Evolutionary conservation across 2,329 filamentous ascomycete species (phyloP), one percentile per base, ranked within the genome.

Genomic region (Neonectria punicea): DNA sequence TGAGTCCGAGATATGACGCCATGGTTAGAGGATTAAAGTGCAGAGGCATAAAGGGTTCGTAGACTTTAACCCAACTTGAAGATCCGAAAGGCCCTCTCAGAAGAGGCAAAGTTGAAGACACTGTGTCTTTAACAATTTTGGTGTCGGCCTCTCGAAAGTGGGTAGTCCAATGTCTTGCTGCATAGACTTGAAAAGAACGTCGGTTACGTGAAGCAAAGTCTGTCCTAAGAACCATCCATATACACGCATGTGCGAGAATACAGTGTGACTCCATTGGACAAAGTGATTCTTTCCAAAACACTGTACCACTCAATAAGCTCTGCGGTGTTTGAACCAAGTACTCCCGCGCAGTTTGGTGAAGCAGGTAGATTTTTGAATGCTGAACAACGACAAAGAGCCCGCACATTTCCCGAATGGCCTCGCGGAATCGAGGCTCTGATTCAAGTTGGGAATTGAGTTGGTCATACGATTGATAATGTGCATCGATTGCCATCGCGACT

Each of bases 341-440:
- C 11, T 56, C 58, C 14, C 47, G 49, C 3, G 53, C 58, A 6
- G 51, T 61, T 14, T 61, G 58, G 18, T 61, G 58, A 20, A 61
- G 13, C 8, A 61, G 22, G 3, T 61, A 61, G 4, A 61, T 20
- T 34, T 55, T 61, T 6, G 50, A 61, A 36, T 49, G 44, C 3
- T 25, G n/a, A 4, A 61, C 41, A 1, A n/a, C 20, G 4, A 61
- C 44, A 8, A 61, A 55, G 4, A 62, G 59, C 2, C 78, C 74
- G 57, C 77, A 80, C 1, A 66, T 58, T 3, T 74, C 62, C 11
- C 76, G 53, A 11, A 76, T 63, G 4, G 53, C 44, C 10, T 56
- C 11, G 1, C 36, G 43, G n/a, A 74, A 66, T 1, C 63, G 65
- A 2, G 51, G 20, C 2, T 68, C 63, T 13, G 43, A 20, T 43